These are phyloP conservation scores for Yamadazyma paraphyllophila DNA, from an alignment of 805 yeast genomes.

Conservation along the genomic window DNA sequence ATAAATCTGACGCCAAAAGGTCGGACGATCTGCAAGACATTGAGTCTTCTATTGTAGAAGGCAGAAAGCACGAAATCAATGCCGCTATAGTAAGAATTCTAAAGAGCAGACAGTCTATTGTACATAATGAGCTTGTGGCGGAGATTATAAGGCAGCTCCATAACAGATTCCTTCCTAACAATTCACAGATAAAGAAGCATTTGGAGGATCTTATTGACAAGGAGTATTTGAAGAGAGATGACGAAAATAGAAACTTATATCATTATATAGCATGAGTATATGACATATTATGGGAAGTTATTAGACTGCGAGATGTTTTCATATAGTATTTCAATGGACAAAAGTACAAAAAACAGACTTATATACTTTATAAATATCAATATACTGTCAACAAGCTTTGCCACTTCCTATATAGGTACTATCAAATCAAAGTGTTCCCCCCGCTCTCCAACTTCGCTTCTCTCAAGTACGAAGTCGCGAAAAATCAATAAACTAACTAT, in stretches of 20 bases:
- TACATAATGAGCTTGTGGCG: conserved; percentile 64
- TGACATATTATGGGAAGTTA: background rate
- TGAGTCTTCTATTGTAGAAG: conserved; percentile 54
- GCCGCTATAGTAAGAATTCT: conserved; percentile 88
- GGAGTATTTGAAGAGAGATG: conserved; percentile 76
- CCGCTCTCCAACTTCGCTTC: background rate
- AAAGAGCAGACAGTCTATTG: conserved; percentile 66
- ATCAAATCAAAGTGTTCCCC: background rate
- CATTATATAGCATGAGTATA: conserved; percentile 59
- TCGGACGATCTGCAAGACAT: conserved; percentile 56
- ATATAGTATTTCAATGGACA: too few species aligned
- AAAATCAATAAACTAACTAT: conserved; percentile 10
- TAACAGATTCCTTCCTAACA: conserved; percentile 67
- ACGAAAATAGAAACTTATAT: conserved; percentile 55
- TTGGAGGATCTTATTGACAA: conserved; percentile 74
- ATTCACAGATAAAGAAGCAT: conserved; percentile 64
- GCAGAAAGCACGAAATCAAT: conserved; percentile 67
- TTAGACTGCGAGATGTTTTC: background rate
- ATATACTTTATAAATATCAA: too few species aligned
- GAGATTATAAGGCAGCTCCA: conserved; percentile 61
- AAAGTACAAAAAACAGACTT: too few species aligned
- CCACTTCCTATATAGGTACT: background rate
- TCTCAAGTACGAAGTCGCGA: too few species aligned
- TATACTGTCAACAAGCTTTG: too few species aligned
- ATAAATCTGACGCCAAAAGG: conserved; percentile 27